Evolutionary conservation across 192 early-diverging fungal species (phyloP).

Genomic region (Coemansia sp.): DNA sequence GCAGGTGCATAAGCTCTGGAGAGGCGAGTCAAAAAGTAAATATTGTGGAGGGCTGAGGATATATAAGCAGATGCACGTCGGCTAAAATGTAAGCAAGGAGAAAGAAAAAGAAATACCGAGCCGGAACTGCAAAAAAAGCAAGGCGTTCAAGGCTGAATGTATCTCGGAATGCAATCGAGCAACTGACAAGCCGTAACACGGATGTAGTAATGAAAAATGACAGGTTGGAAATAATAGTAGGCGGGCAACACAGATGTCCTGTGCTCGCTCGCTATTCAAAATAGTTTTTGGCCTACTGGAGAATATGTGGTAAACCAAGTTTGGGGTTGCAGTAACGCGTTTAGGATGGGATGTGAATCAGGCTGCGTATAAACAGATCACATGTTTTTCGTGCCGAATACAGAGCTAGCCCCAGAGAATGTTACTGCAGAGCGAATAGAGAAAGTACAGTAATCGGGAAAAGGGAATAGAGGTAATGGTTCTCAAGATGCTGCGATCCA

Average conservation of each 20-base stretch:
- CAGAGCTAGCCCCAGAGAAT: background rate
- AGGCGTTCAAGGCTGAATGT: background rate
- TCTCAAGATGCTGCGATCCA: background rate
- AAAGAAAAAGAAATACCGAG: background rate
- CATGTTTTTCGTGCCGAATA: conserved; percentile 1
- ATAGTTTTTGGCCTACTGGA: no score
- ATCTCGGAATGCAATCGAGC: background rate
- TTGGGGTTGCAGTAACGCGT: background rate
- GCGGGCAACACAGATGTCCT: background rate
- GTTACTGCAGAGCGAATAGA: conserved; percentile 5
- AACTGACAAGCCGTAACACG: background rate
- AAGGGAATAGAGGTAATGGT: conserved; percentile 1
- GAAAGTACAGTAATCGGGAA: background rate
- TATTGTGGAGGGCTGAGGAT: background rate
- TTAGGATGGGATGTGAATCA: background rate
- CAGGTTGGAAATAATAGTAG: background rate
- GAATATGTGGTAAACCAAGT: no score
- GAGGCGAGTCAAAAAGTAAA: background rate
- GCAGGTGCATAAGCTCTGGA: background rate
- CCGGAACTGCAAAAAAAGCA: background rate
- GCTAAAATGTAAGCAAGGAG: background rate
- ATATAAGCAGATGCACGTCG: conserved; percentile 1
- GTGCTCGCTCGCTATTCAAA: no score
- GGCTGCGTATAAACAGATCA: background rate
- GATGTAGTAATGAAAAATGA: background rate